Conservation (phyloP, 1,139 yeast genomes). For the Sugiyamaella sp. region DNA sequence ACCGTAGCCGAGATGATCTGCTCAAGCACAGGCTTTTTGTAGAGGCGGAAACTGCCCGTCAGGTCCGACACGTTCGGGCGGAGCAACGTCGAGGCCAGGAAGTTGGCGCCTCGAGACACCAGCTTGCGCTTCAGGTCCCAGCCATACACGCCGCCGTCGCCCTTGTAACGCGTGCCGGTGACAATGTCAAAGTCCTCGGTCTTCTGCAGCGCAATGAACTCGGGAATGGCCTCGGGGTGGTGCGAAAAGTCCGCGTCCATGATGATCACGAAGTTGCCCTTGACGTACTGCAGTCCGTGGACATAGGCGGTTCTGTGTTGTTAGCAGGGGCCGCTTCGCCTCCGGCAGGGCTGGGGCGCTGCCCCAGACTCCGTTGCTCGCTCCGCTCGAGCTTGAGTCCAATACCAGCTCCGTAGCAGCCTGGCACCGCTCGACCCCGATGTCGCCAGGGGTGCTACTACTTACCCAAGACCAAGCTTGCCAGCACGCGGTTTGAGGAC, state of each 20-base stretch:
- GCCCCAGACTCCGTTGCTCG: not conserved
- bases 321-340: not conserved
- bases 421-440: no score
- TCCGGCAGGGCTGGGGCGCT: not conserved
- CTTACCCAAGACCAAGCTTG: conserved; percentile 68
- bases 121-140: conserved; percentile 84
- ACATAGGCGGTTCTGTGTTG: conserved; percentile 63
- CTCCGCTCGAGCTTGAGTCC: no score
- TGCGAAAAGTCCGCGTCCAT: conserved; percentile 90
- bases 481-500: conserved; percentile 76
- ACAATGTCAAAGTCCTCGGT: conserved; percentile 70
- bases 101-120: conserved; percentile 81
- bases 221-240: conserved; percentile 74
- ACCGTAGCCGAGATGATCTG: conserved; percentile 70
- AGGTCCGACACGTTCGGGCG: conserved; percentile 76
- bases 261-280: conserved; percentile 75
- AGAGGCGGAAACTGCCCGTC: conserved; percentile 78
- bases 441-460: not conserved
- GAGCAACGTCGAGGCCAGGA: conserved; percentile 70
- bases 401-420: no score
- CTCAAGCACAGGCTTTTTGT: conserved; percentile 69
- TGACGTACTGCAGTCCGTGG: conserved; percentile 72
- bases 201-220: conserved; percentile 71
- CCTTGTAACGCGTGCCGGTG: conserved; percentile 84
- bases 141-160: conserved; percentile 82